These are phyloP conservation scores for Saccharomyces jurei DNA, from an alignment of 805 yeast genomes.

Conservation along the genomic window DNA sequence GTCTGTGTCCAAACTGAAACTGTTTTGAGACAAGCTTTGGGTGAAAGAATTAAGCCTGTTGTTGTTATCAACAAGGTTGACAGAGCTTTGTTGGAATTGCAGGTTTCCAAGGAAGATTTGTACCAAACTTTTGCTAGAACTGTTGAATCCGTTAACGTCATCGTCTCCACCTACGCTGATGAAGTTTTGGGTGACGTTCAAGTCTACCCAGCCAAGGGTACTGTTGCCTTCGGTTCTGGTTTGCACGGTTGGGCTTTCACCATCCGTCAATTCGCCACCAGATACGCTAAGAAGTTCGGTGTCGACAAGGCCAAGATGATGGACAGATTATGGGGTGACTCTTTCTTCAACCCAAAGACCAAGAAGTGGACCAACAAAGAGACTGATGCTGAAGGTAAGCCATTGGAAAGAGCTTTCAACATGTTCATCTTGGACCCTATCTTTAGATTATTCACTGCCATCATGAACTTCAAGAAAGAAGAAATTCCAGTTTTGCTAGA, in stretches of 20 bases:
- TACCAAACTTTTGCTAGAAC: conserved; percentile 98
- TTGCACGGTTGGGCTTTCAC: conserved; percentile 99
- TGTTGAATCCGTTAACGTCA: conserved; percentile 98
- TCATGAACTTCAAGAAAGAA: conserved; percentile 98
- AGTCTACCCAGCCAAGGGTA: conserved; percentile 98
- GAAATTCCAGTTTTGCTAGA: conserved; percentile 87
- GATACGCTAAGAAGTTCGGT: conserved; percentile 99
- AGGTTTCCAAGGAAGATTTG: conserved; percentile 96
- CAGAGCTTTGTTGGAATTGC: conserved; percentile 98
- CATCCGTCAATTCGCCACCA: conserved; percentile 97
- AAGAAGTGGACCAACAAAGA: conserved; percentile 98
- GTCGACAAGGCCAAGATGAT: conserved; percentile 96
- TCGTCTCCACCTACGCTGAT: conserved; percentile 92
- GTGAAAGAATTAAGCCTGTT: conserved; percentile 99
- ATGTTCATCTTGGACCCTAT: conserved; percentile 98
- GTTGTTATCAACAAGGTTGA: conserved; percentile 98
- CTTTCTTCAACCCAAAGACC: conserved; percentile 99
- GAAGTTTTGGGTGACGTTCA: conserved; percentile 88
- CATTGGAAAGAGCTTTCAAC: conserved; percentile 98
- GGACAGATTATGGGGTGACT: conserved; percentile 99
- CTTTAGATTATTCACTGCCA: conserved; percentile 91
- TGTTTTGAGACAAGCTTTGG: conserved; percentile 96
- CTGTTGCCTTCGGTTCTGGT: conserved; percentile 99
- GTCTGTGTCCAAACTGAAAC: conserved; percentile 99
- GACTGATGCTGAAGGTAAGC: conserved; percentile 91